phyloP scores from a whole-genome alignment of 1,284 basidiomycete species.

The Ceratobasidium sp. region DNA sequence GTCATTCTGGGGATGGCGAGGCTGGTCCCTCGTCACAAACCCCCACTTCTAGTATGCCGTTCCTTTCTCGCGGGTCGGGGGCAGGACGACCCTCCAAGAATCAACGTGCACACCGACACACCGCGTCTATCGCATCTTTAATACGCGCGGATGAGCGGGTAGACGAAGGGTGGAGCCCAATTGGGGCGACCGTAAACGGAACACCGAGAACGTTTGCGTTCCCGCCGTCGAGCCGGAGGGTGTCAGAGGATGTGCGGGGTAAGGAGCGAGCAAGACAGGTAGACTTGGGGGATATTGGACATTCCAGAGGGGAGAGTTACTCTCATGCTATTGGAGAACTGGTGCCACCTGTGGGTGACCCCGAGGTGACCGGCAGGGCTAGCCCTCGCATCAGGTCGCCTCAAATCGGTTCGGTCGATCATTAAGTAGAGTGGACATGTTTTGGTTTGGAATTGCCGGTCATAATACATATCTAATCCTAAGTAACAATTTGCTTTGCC shows the following conservation, averaged over 20 bases:
- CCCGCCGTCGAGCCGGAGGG: slow-evolving; percentile 27
- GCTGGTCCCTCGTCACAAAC: slow-evolving; percentile 69
- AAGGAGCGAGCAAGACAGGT: neutral
- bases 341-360: slow-evolving; percentile 12
- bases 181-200: slow-evolving; percentile 39
- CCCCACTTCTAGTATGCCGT: slow-evolving; percentile 55
- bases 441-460: neutral
- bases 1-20: slow-evolving; percentile 56
- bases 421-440: slow-evolving; percentile 11
- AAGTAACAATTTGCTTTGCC: slow-evolving; percentile 5
- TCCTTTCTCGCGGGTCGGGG: slow-evolving; percentile 51
- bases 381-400: slow-evolving; percentile 37
- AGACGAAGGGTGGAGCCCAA: slow-evolving; percentile 74
- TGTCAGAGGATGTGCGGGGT: slow-evolving; percentile 17
- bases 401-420: slow-evolving; percentile 15
- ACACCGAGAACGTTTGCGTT: slow-evolving; percentile 41
- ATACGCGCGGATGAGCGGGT: slow-evolving; percentile 74
- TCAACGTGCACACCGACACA: slow-evolving; percentile 64
- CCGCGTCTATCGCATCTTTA: slow-evolving; percentile 79
- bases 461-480: slow-evolving; percentile 33
- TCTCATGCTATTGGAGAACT: slow-evolving; percentile 28
- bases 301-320: slow-evolving; percentile 21
- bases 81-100: slow-evolving; percentile 50
- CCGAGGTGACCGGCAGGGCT: slow-evolving; percentile 17
- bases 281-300: slow-evolving; percentile 7